Conservation (phyloP, 1,284 basidiomycete genomes). For the Tilletia horrida region DNA sequence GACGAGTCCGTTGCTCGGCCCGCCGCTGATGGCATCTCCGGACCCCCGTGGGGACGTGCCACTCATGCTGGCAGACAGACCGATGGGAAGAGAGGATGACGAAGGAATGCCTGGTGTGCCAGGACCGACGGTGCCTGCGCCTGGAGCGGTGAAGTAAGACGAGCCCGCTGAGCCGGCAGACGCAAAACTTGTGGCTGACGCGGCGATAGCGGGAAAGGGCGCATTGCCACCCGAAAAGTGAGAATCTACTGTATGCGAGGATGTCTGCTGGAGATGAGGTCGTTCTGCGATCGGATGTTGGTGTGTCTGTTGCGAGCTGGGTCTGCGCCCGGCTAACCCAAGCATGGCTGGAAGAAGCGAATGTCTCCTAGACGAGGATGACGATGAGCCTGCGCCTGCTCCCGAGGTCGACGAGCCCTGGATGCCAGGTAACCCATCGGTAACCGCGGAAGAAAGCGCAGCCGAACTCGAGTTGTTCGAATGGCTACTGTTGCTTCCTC, state of each 20-base stretch:
- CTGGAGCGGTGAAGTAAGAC: not conserved
- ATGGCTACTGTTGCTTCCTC: not conserved
- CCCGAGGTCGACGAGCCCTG: not conserved
- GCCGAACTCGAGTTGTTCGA: not conserved
- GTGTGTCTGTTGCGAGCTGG: not conserved
- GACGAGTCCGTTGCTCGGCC: too few relatives aligned
- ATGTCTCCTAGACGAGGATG: not conserved
- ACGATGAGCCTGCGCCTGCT: not conserved
- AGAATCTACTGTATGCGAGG: not conserved
- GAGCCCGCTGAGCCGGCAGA: not conserved
- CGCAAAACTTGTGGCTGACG: not conserved
- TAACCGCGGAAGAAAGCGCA: not conserved
- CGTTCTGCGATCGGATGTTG: not conserved
- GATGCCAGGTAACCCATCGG: not conserved
- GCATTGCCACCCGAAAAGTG: not conserved
- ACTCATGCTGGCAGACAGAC: not conserved
- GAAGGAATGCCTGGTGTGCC: constrained; percentile 8
- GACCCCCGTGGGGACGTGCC: constrained; percentile 19
- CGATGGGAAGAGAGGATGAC: not conserved
- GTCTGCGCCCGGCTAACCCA: not conserved
- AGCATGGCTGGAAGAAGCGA: constrained; percentile 15
- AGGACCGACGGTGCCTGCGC: constrained; percentile 23
- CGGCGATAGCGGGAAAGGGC: not conserved
- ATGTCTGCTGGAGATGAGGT: not conserved
- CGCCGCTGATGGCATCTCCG: not conserved